A percentile compares a stretch with the other conserved stretches of the same genome.
Conservation (phyloP, 768 basidiomycete species). For the Tricholoma bakamatsutake region DNA sequence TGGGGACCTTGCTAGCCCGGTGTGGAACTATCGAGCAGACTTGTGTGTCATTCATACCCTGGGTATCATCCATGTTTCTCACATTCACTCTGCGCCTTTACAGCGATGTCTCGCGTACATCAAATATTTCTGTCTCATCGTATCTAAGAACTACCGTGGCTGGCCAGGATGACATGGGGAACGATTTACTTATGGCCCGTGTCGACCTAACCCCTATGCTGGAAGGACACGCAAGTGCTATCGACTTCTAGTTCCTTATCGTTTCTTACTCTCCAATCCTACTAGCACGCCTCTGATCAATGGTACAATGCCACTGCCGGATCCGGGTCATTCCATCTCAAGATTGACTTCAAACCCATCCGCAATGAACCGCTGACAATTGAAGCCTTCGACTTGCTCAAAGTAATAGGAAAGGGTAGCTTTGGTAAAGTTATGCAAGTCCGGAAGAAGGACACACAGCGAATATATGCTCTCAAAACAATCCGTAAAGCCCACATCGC, state of each 20-base stretch:
- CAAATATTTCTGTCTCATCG: conserved; percentile 86
- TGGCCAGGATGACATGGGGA: conserved; percentile 92
- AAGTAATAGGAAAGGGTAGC: conserved; percentile 95
- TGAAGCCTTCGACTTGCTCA: conserved; percentile 93
- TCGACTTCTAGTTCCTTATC: conserved; percentile 3
- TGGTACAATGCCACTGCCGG: conserved; percentile 85
- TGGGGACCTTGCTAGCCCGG: conserved; percentile 83
- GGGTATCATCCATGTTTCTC: not conserved
- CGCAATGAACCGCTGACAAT: conserved; percentile 86
- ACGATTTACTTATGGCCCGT: conserved; percentile 91
- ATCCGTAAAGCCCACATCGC: conserved; percentile 98
- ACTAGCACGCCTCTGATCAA: conserved; percentile 79
- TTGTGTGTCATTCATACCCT: conserved; percentile 57
- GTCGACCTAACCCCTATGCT: conserved; percentile 83
- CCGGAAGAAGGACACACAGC: conserved; percentile 95
- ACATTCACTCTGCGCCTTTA: conserved; percentile 2
- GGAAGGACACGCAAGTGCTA: conserved; percentile 60
- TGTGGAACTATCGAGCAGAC: conserved; percentile 94
- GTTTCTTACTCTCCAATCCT: conserved; percentile 9
- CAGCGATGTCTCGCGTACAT: conserved; percentile 93
- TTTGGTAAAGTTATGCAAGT: conserved; percentile 99
- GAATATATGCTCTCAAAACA: conserved; percentile 97
- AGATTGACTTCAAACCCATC: conserved; percentile 88
- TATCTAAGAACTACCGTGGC: conserved; percentile 82
- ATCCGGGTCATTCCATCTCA: conserved; percentile 89